These are phyloP conservation scores for Yarrowia sp. DNA, from an alignment of 805 yeast genomes.

Conservation along the genomic window DNA sequence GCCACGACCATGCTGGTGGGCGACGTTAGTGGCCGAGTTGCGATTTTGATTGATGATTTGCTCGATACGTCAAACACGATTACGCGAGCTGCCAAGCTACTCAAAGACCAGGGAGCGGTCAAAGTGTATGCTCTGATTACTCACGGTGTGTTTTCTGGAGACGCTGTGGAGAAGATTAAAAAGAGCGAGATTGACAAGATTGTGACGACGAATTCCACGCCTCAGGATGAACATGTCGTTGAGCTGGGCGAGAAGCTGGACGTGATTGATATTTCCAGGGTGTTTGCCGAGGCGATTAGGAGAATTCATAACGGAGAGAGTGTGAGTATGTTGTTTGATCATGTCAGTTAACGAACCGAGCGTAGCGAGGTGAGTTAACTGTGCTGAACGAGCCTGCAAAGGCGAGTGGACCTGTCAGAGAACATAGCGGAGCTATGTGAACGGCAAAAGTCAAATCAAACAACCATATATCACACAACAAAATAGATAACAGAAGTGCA, in stretches of 20 bases:
- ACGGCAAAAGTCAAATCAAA: too few relatives aligned
- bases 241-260: conserved; percentile 68
- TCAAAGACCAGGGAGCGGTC: conserved; percentile 92
- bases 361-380: too few relatives aligned
- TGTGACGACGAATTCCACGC: conserved; percentile 89
- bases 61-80: conserved; percentile 94
- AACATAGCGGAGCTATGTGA: too few relatives aligned
- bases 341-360: conserved; percentile 51
- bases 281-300: conserved; percentile 93
- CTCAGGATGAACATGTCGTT: conserved; percentile 69
- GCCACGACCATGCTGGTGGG: conserved; percentile 97
- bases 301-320: conserved; percentile 97
- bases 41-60: conserved; percentile 91
- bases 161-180: conserved; percentile 75
- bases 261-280: conserved; percentile 83
- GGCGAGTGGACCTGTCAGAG: too few relatives aligned
- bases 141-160: conserved; percentile 93
- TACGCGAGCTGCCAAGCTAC: conserved; percentile 86
- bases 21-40: conserved; percentile 83
- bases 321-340: conserved; percentile 90
- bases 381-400: background rate
- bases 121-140: conserved; percentile 87
- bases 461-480: too few relatives aligned
- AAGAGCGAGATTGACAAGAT: conserved; percentile 79
- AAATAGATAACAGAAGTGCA: too few relatives aligned